phyloP scores from a whole-genome alignment of 2,329 filamentous ascomycete species.

The Xylaria sp. region DNA sequence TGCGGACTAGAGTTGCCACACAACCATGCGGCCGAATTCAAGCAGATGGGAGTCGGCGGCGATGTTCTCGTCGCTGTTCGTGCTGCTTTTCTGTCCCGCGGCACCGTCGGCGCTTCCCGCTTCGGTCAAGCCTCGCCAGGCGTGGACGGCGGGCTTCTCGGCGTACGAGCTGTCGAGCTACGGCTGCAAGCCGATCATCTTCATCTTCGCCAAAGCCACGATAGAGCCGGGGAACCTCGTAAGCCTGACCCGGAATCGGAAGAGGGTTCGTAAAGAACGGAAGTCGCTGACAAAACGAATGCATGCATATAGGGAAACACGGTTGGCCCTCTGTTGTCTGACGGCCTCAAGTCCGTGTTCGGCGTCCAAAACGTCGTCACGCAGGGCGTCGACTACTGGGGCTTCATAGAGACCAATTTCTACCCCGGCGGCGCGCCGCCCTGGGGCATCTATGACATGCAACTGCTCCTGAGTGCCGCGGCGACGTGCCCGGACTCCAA shows the following conservation, averaged over 20 bases:
- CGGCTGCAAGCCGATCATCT: conserved; percentile 33
- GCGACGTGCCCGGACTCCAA: conserved; percentile 32
- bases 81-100: conserved; percentile 11
- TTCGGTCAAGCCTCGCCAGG: conserved; percentile 24
- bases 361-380: conserved; percentile 33
- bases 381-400: conserved; percentile 36
- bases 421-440: conserved; percentile 36
- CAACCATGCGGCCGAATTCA: neutral
- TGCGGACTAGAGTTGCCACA: neutral
- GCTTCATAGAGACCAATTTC: conserved; percentile 33
- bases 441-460: conserved; percentile 36
- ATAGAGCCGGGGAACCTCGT: conserved; percentile 36
- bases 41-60: conserved; percentile 3
- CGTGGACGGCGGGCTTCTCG: conserved; percentile 32
- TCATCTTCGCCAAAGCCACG: conserved; percentile 36
- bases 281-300: neutral
- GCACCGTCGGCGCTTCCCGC: conserved; percentile 13
- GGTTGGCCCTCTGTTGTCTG: conserved; percentile 31
- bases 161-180: conserved; percentile 30
- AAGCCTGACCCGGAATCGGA: neutral
- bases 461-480: conserved; percentile 30
- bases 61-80: conserved; percentile 2
- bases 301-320: conserved; percentile 25
- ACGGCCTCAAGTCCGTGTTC: conserved; percentile 32
- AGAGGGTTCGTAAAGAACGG: neutral